Evolutionary conservation across 208 protist genomes (phyloP), one percentile per base, ranked within the genome.

Genomic region (Paratrypanosoma confusum): DNA sequence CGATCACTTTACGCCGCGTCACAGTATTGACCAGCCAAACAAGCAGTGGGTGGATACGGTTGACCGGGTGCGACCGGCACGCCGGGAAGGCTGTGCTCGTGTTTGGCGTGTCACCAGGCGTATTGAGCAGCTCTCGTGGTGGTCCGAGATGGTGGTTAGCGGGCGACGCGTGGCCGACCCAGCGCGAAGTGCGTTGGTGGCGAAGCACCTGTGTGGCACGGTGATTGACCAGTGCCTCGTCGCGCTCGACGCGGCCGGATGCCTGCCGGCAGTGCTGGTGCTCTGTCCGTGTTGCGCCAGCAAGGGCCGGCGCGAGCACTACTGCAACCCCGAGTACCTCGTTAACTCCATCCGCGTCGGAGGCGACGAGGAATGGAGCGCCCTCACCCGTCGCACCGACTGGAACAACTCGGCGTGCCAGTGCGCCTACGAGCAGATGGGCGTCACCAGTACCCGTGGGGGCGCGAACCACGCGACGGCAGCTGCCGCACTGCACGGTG

Each of bases 201-300:
- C 81, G 16, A 90, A 90, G 55, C 81, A 90, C 40, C 69, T 90
- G 18, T 90, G 81, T 41, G 81, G 81, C 16, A 81, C 67, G 24
- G 67, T 67, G 41, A 65, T 86, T 26, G 81, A 86, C 44, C 59
- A 72, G 44, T 82, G 75, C 37, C 48, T 90, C 26, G 49, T 34
- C 7, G 67, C 76, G 37, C 54, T 85, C 28, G 60, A 72, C 14
- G 24, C 32, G 31, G 47, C 73, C 61, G 41, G 49, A 24, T 69
- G 52, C 42, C 58, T 80, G 32, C 81, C 77, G 3, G 65, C 61
- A 18, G 48, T 90, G 25, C 48, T 86, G 22, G 59, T 86, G 10
- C 57, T 90, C 5, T 70, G 67, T 11, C 81, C 81, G n/a, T 90
- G 81, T 47, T 86, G 77, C 40, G 86, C 81, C 31, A 65, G 78